Evolutionary conservation across 2,329 filamentous ascomycete species (phyloP), one percentile per base, ranked within the genome.

Genomic region (Colletotrichum trifolii): DNA sequence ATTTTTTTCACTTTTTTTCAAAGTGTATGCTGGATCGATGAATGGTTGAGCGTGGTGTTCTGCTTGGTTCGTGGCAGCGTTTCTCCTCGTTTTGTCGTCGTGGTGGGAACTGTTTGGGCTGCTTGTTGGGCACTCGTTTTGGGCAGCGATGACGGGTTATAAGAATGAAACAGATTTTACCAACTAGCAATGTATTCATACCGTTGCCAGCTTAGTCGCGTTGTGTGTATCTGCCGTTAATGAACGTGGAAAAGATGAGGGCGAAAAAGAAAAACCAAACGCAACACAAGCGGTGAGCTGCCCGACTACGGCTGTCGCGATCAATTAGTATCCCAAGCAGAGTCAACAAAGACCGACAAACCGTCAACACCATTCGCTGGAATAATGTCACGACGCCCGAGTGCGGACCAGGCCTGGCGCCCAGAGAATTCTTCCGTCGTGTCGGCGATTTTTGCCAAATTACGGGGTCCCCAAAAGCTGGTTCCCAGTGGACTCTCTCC

Each of bases 381-480:
- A 65, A 61, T 43, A 61, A 61, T 65, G 62, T 40, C 57, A 65
- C 62, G 62, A 65, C 50, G 50, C 57, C 62, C 61, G 57, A 61
- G 50, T 25, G 57, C 50, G 57, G 61, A 50, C 49, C 57, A 50
- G 25, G 54, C 11, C 54, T 42, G 54, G 34, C 25, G 48, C 35
- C 47, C 11, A 54, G 17, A 25, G 57, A 64, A 64, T 64, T 64
- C 49, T 64, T 64, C 61, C 61, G 61, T 60, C 61, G 50, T 55
- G 56, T 64, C 50, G 61, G 61, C 56, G 61, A 49, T 61, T 64
- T 64, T 64, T 39, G 38, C 45, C 47, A 15, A 54, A 48, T 49
- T 64, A 46, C 38, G 49, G 49, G 61, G 55, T 38, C 33, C 53
- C 42, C 42, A 25, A 36, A 38, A 15, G 42, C 42, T 43, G 42